Evolutionary conservation across 805 yeast species (phyloP).

Genomic region (Yarrowia keelungensis): DNA sequence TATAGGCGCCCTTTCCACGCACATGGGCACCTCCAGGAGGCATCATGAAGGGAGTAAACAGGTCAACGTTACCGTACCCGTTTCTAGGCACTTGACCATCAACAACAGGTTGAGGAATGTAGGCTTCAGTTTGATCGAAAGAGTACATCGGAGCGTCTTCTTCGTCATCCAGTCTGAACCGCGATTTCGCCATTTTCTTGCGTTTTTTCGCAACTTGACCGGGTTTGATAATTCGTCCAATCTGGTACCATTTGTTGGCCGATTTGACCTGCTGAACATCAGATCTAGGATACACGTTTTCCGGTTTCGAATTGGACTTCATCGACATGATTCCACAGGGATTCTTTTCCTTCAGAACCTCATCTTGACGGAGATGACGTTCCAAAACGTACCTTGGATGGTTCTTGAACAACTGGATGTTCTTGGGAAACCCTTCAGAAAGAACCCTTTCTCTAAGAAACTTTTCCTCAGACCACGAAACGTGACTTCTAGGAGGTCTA

Average conservation of each 20-base stretch:
- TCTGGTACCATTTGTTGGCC: conserved; percentile 84
- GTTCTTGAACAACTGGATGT: conserved; percentile 77
- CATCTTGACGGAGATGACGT: conserved; percentile 73
- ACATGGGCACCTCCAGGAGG: conserved; percentile 76
- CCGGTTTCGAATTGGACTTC: conserved; percentile 53
- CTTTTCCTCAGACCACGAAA: conserved; percentile 60
- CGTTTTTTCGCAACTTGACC: conserved; percentile 63
- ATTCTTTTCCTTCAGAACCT: conserved; percentile 70
- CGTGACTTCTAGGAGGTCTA: conserved; percentile 46
- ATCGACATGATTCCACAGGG: conserved; percentile 76
- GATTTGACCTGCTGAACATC: conserved; percentile 70
- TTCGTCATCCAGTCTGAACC: conserved; percentile 48
- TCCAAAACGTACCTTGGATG: conserved; percentile 89
- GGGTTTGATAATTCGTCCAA: conserved; percentile 74
- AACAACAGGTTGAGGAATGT: conserved; percentile 66
- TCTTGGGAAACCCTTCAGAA: conserved; percentile 87
- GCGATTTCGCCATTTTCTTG: conserved; percentile 43
- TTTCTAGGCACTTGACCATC: conserved; percentile 77
- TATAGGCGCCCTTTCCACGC: conserved; percentile 50
- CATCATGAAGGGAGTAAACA: conserved; percentile 78
- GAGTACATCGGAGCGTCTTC: conserved; percentile 63
- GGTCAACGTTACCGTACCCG: conserved; percentile 82
- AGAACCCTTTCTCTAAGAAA: conserved; percentile 63
- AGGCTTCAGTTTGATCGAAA: conserved; percentile 76
- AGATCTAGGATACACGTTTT: conserved; percentile 61